Evolutionary conservation across 1,139 yeast genomes (phyloP), one percentile per base, ranked within the genome.

Genomic region (Geotrichum australiense): DNA sequence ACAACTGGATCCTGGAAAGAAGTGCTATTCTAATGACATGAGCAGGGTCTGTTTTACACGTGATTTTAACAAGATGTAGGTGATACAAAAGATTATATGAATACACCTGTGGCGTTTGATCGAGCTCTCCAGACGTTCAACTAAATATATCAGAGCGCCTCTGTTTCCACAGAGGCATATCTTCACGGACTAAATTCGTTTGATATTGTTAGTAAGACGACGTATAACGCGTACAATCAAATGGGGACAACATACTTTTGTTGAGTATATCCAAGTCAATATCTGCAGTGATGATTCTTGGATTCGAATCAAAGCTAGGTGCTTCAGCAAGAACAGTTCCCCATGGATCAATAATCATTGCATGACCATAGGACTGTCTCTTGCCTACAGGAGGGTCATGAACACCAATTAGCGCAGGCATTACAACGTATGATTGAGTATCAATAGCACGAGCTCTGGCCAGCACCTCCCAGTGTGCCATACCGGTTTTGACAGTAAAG

Each of bases 351-450:
- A 89, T 74, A 7, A 89, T 76, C 52, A 89, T 66, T 0, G 94
- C 73, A 53, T 87, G 94, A 0, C 98, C 98, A 65, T 80, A 91
- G 51, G 91, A 80, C 30, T 59, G 59, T 4, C 71, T 55, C 51
- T 60, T 69, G 7, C 74, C 70, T 5, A 58, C 66, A n/a, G 37
- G 39, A 2, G 56, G 48, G 31, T 64, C 65, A 59, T 91, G 97
- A 25, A 68, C 66, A 2, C 97, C 97, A 44, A 78, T 76, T 58
- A 89, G 97, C 0, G 94, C 96, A 0, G 97, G 91, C 82, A 89
- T 79, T 3, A 91, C 69, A 2, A 91, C 94, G 60, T 73, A 91
- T 52, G 84, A 70, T 59, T 91, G 97, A 1, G 91, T 74, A 56
- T 87, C 96, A 20, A 91, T 71, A 2, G 97, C 97, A 37, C 96